Percentiles rank a stretch among this genome's conserved stretches.
Conservation (phyloP, 768 basidiomycete genomes). For the Astraeus odoratus region DNA sequence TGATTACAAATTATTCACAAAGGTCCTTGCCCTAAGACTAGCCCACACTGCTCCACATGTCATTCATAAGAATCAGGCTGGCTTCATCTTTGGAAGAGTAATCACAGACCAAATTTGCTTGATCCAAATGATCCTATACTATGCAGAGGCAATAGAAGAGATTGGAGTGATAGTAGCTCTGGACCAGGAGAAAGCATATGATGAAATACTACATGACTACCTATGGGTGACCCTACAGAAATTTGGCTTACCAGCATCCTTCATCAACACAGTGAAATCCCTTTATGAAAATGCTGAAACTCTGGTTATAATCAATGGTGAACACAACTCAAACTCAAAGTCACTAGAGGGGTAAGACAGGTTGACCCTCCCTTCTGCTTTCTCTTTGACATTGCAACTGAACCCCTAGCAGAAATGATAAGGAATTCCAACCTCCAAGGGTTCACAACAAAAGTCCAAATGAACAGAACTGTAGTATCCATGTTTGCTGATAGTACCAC, state of each 20-base stretch:
- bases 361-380: constrained; percentile 30
- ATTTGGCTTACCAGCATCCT: constrained; percentile 19
- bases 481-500: constrained; percentile 26
- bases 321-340: not conserved
- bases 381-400: constrained; percentile 26
- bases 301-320: constrained; percentile 28
- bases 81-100: no score
- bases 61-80: no score
- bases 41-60: no score
- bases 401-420: constrained; percentile 23
- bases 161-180: constrained; percentile 22
- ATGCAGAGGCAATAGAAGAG: constrained; percentile 18
- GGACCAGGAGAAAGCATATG: constrained; percentile 36
- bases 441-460: constrained; percentile 8
- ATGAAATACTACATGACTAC: constrained; percentile 30
- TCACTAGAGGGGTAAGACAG: constrained; percentile 27
- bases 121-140: constrained; percentile 21
- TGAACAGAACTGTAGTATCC: constrained; percentile 7
- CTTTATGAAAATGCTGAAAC: constrained; percentile 27
- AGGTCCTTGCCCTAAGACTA: no score
- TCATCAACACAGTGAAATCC: constrained; percentile 21
- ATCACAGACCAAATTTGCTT: no score
- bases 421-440: constrained; percentile 8
- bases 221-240: constrained; percentile 20
- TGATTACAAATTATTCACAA: no score